Percentiles rank a stretch among this genome's conserved stretches.
Conservation (phyloP, 2,329 filamentous ascomycete genomes). For the Aspergillus felis region DNA sequence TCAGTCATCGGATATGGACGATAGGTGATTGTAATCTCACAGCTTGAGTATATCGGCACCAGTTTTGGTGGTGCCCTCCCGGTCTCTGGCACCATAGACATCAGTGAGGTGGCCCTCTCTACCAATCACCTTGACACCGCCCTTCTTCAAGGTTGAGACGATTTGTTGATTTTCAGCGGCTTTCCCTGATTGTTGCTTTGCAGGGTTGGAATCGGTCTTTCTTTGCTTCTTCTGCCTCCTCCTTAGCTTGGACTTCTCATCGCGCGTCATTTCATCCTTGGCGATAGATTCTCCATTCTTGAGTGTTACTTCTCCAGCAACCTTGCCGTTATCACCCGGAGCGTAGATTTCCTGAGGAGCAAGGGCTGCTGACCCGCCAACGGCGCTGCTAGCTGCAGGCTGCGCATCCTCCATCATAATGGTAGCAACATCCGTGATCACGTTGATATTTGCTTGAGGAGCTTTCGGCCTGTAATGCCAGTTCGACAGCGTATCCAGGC, state of each 20-base stretch:
- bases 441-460: conserved; percentile 72
- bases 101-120: conserved; percentile 82
- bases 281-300: conserved; percentile 75
- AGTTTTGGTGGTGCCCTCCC: conserved; percentile 30
- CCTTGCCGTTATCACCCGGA: conserved; percentile 62
- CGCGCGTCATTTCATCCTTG: conserved; percentile 79
- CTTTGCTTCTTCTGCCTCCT: conserved; percentile 81
- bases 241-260: conserved; percentile 74
- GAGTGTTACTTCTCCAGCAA: conserved; percentile 67
- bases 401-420: conserved; percentile 94
- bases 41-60: conserved; percentile 34
- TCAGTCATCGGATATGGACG: background rate
- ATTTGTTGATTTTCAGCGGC: conserved; percentile 50
- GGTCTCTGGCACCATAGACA: conserved; percentile 74
- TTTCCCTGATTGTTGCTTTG: conserved; percentile 44
- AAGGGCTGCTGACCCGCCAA: conserved; percentile 61
- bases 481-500: conserved; percentile 83
- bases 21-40: conserved; percentile 14
- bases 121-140: conserved; percentile 86
- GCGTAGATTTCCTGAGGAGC: conserved; percentile 94
- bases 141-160: conserved; percentile 70
- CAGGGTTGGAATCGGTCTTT: conserved; percentile 53
- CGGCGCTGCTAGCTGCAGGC: conserved; percentile 70
- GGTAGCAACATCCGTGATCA: conserved; percentile 86
- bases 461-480: conserved; percentile 95